Evolutionary conservation across 257 asterid genomes (phyloP), one percentile per base, ranked within the genome.

Genomic region (Nicotiana sylvestris): DNA sequence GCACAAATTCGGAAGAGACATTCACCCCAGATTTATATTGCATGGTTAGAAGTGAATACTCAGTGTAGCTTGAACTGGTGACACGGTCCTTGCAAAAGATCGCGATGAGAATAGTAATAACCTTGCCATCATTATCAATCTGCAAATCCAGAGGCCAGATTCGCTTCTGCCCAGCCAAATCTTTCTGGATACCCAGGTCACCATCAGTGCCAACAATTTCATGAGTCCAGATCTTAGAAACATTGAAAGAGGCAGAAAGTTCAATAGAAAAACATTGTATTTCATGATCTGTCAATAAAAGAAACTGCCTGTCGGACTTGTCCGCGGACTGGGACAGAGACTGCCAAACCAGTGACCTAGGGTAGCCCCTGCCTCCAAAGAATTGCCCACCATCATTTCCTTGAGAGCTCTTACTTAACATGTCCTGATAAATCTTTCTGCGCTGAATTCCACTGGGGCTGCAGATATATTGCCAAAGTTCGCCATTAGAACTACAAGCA

Each of bases 21-120:
- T 88, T 86, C n/a, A 92, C 87, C 82, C 97, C 95, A 82, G 98
- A 90, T 87, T 87, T 94, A 83, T 92, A 92, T 87, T 95, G 98
- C 99, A 95, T 91, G 77, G 97, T 94, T 84, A 95, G 89, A 85
- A 94, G 98, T 39, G 97, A 95, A 88, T 94, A 94, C 87, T 95
- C 97, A n/a, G 94, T 95, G 93, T 95, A 94, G 93, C 94, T 94
- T 85, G 98, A 94, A 90, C 96, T 91, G 84, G 92, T 92, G 85
- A 87, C 85, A 72, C 97, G 94, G 81, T 96, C 98, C 89, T 90
- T 93, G 88, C 99, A 96, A 72, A 94, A 89, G 80, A 93, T 96
- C 78, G 98, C 99, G 81, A 94, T 88, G 35, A 96, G 97, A 84
- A 94, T 81, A 83, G 97, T 94, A 84, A 96, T 89, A 85, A 89